Percentiles rank a stretch among this genome's conserved stretches.
Evolutionary conservation across 306 rosid species (phyloP).

Genomic region (Urtica urens): DNA sequence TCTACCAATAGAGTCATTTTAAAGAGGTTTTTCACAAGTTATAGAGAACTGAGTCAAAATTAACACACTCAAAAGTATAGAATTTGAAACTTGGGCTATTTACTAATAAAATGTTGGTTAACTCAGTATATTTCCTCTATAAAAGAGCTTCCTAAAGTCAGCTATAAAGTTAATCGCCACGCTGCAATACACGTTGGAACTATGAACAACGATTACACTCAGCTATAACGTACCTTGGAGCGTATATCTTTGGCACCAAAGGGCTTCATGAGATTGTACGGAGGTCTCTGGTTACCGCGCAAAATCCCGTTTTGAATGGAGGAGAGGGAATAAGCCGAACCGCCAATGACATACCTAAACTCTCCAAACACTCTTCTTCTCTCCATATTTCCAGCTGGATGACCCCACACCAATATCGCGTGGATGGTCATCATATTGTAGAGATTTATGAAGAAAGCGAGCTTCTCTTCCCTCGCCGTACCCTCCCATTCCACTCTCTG

Average conservation of each 20-base stretch:
- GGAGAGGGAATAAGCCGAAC: slow-evolving; percentile 73
- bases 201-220: too few relatives aligned
- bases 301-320: slow-evolving; percentile 86
- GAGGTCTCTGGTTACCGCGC: slow-evolving; percentile 87
- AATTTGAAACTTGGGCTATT: too few relatives aligned
- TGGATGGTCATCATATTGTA: slow-evolving; percentile 94
- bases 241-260: slow-evolving; percentile 75
- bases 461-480: slow-evolving; percentile 72
- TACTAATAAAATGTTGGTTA: too few relatives aligned
- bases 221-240: slow-evolving; percentile 42
- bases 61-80: too few relatives aligned
- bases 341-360: slow-evolving; percentile 75
- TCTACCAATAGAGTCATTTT: too few relatives aligned
- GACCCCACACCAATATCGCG: slow-evolving; percentile 63
- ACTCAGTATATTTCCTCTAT: too few relatives aligned
- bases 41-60: too few relatives aligned
- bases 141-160: too few relatives aligned
- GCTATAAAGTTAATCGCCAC: too few relatives aligned
- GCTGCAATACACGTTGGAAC: too few relatives aligned
- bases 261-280: slow-evolving; percentile 79
- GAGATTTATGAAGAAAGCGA: slow-evolving; percentile 88
- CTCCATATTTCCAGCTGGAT: slow-evolving; percentile 71
- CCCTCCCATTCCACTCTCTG: slow-evolving; percentile 71
- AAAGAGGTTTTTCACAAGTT: too few relatives aligned
- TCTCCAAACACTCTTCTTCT: slow-evolving; percentile 68